Base-by-base conservation (phyloP, 768 basidiomycete genomes). In the Suillus subaureus region DNA sequence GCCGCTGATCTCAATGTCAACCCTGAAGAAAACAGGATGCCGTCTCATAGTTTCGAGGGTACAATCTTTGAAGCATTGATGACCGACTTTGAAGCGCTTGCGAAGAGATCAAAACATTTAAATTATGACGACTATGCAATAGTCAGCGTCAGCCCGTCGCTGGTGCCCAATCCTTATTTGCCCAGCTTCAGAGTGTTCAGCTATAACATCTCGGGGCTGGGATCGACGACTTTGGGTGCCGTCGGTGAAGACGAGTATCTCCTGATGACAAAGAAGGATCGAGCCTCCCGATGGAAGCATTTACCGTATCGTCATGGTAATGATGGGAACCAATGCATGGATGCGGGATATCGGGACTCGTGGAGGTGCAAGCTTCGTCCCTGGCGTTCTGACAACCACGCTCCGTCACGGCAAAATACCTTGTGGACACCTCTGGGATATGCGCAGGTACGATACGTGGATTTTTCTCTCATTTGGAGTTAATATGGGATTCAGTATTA, bases 151-250 rank as follows among this genome's bases (percentile, higher is more conserved):
- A 84, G 85, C 42, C 92, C 95, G 6, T 86, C 92, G 40, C 87
- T 95, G 26, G 90, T 96, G 63, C 94, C 94, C n/a, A 93, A 93
- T 65, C 89, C 89, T 21, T 97, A 92, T 78, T 76, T 92, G 57
- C 93, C 96, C 4, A 84, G 89, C 18, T 87, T 96, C 71, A 81
- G 94, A 69, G 82, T 96, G 15, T 96, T 88, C 78, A 81, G 87
- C 70, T 96, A 94, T 82, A 96, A 96, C 74, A 80, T 85, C 28
- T 87, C 89, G 1, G 85, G 79, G 47, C 52, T 56, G 42, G 40
- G 42, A 39, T 55, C 63, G 33, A 26, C 31, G 5, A 40, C 45
- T 18, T 61, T 67, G 37, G 35, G 55, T 23, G 31, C 70, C 21
- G 69, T 45, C 42, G 68, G 66, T 11, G 66, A 62, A 23, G 64